These are phyloP conservation scores for Scedosporium boydii DNA, from an alignment of 2,329 filamentous ascomycete species.

Conservation along the genomic window DNA sequence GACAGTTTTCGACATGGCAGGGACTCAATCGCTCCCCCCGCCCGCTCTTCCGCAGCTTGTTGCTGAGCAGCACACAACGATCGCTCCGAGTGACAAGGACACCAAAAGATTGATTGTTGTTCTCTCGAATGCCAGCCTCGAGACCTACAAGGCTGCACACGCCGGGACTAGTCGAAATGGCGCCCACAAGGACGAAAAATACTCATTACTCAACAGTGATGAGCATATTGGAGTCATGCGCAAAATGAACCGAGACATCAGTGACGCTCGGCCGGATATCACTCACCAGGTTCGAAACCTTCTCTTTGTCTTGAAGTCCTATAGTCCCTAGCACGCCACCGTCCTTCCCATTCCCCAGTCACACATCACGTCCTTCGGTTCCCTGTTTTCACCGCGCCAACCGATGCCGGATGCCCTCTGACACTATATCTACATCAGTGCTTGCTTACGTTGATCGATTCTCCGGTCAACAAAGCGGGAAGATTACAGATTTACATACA, in stretches of 20 bases:
- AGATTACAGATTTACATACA: conserved; percentile 98
- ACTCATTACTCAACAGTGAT: conserved; percentile 94
- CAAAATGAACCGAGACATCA: conserved; percentile 98
- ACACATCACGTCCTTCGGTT: no score
- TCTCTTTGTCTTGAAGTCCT: not conserved
- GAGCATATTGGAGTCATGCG: conserved; percentile 99
- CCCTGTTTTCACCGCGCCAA: no score
- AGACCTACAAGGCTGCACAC: conserved; percentile 90
- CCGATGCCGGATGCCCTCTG: conserved; percentile 12
- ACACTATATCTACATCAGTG: conserved; percentile 50
- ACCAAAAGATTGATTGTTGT: conserved; percentile 89
- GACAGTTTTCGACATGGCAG: conserved; percentile 28
- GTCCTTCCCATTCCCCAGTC: not conserved
- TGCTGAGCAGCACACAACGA: conserved; percentile 82
- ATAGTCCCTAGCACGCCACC: no score
- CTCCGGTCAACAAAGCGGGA: conserved; percentile 96
- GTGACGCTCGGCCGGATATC: conserved; percentile 93
- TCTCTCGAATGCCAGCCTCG: conserved; percentile 90
- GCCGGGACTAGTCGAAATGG: conserved; percentile 56
- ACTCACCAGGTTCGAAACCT: conserved; percentile 79
- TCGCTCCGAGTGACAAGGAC: conserved; percentile 79
- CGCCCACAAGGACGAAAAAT: conserved; percentile 78
- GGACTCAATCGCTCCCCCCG: conserved; percentile 90
- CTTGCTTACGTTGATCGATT: conserved; percentile 91
- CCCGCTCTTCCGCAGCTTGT: conserved; percentile 85